These are phyloP conservation scores for Eucalyptus erythrocorys DNA, from an alignment of 345 rosid species.

Conservation along the genomic window DNA sequence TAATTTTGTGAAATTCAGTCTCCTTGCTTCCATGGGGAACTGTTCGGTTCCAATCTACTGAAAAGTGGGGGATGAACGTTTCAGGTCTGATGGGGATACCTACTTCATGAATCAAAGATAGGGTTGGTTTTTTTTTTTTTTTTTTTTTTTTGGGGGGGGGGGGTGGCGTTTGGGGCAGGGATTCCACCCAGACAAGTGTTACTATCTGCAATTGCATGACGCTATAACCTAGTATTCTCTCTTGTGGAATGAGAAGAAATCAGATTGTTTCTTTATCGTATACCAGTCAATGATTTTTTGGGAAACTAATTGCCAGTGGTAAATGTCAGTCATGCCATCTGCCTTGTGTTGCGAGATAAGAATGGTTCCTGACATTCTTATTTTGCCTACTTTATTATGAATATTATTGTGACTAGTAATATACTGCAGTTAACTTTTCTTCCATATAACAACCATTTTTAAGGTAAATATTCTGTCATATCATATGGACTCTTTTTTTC, in stretches of 20 bases:
- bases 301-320: not conserved
- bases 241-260: not conserved
- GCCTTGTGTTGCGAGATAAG: not conserved
- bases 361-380: not conserved
- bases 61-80: not conserved
- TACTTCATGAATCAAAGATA: not conserved
- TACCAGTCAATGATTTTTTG: not conserved
- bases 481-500: not conserved
- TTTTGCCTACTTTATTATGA: not conserved
- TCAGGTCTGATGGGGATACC: not conserved
- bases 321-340: not conserved
- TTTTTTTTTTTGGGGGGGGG: not conserved
- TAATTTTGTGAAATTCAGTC: not conserved
- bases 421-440: not conserved
- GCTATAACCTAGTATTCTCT: not conserved
- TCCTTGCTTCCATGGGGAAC: not conserved
- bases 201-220: not conserved
- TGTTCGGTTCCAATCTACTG: not conserved
- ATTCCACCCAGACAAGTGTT: not conserved
- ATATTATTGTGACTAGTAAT: not conserved
- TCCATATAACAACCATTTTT: not conserved
- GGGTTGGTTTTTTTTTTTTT: not conserved
- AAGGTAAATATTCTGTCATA: not conserved
- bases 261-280: not conserved
- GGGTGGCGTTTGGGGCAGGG: not conserved